Base-by-base conservation (phyloP, 352 stramenopile species). In the Phytophthora cactorum region DNA sequence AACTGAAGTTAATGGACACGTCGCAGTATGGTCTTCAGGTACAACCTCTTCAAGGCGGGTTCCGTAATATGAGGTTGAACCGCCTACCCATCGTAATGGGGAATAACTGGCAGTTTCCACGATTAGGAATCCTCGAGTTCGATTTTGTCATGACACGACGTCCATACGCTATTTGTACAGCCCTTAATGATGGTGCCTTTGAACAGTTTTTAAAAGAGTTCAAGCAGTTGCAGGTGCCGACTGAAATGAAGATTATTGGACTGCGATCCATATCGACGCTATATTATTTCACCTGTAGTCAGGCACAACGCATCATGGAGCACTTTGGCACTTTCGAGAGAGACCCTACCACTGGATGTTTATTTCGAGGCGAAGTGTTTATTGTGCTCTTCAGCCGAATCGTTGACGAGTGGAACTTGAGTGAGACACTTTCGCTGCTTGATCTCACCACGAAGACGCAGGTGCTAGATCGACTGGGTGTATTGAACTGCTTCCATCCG, bases 181-280 rank as follows among this genome's bases (percentile, higher is more conserved):
- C 85, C 3, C 68, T 93, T 5, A 88, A 66, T 38, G 85, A 93
- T 51, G 66, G 72, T 0, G 78, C 82, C 2, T 93, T 93, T 32
- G 85, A 93, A 36, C 79, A 91, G 32, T 90, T 91, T 25, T 47
- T 93, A 22, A 89, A 88, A 44, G 85, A 93, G 60, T 93, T 93
- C 70, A 93, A 91, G 63, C 75, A 86, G 50, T 66, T 93, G 5
- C 78, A 81, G 15, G 81, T 90, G 25, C 62, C 63, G 2, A 71
- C 78, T 5, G 83, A 91, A 62, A 80, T 87, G 61, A 91, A 93
- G 41, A 59, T 93, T 38, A 68, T 93, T 14, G 85, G 85, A 0
- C 54, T 93, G 28, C 85, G 85, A 8, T 86, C 78, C 1, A 87
- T 93, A 36, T 93, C 85, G 10, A 88, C 77, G 31, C 56, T 75